Evolutionary conservation across 306 rosid species (phyloP), one percentile per base, ranked within the genome.

Genomic region (Malus fusca): DNA sequence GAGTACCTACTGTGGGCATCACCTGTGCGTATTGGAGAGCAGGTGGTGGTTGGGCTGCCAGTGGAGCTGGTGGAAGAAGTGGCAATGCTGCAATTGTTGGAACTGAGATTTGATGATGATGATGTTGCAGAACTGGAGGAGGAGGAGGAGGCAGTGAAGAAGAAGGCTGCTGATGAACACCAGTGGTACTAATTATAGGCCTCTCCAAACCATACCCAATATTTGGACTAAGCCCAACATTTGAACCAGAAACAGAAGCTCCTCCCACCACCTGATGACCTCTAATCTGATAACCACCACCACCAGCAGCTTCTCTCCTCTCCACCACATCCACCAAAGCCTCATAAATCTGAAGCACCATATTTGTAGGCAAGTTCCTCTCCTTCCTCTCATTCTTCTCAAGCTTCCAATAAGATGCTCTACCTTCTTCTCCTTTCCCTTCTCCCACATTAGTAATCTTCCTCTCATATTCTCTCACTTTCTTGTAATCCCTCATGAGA

Each of bases 401-500:
- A 23, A 85, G 78, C 71, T 75, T 78, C 88, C 88, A 85, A 33
- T 85, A 85, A 17, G 85, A 85, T 17, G 66, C 12, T 3, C 12
- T n/a, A 21, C 26, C 23, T 52, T 58, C 66, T 6, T 48, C 55
- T 52, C 28, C 44, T 14, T 30, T 48, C 44, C 65, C 61, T 33
- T 40, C 37, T 15, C 55, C 55, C 55, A 51, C 55, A 13, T 17
- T 75, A 4, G 56, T 69, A 69, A 31, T 67, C 19, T 71, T 40
- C 79, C 26, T 79, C 77, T 85, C 88, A 65, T 78, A 85, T 35
- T 82, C 88, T 62, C 88, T 81, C 52, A 85, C 85, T 69, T 82
- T 85, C 88, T 85, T 85, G 85, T 81, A 85, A 71, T 85, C 88
- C 59, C 88, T 81, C 88, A 85, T 85, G 66, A 85, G 83, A 61